Evolutionary conservation across 768 basidiomycete species (phyloP), one percentile per base, ranked within the genome.

Genomic region (Lepiota brunneoincarnata): DNA sequence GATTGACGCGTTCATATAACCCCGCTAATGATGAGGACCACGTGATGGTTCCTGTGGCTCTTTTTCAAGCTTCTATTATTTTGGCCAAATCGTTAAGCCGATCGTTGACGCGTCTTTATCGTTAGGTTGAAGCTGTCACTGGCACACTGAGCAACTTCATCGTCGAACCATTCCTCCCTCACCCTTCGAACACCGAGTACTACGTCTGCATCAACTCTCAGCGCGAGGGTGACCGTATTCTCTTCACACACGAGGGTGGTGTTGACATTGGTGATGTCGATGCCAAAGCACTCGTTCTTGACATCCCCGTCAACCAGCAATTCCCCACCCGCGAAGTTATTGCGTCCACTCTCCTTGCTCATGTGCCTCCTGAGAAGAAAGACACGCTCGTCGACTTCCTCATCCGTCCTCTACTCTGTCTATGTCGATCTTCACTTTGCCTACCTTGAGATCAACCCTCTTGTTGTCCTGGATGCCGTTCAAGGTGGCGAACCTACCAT

Each of bases 401-500:
- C 67, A 79, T 89, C 71, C 84, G 95, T n/a, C 56, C 86, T 98
- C 24, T 98, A 99, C 83, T 87, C 87, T 58, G 93, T 98, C 64
- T 98, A 98, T 71, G 95, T 94, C 61, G 94, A 99, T 70, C 89
- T 98, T 49, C 97, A 99, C 80, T 99, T 98, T 68, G 93, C 97
- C 18, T 98, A 99, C 77, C 92, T 99, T 67, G 96, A 98, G 75
- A 99, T 99, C 74, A 99, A 98, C 82, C 97, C 97, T 39, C 84
- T 99, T 51, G 87, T 98, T 66, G 90, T 92, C 67, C 86, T 98
- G 64, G 94, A 97, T 68, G 86, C 80, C 54, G 85, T 81, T 59
- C 75, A 72, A 28, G 77, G 77, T 17, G 83, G 82, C 56, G 75
- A 86, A 59, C 86, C 88, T 38, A 83, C 83, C 58, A 93, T 98